Percentiles rank a stretch among this genome's conserved stretches.
Conservation (phyloP, 805 yeast species). For the Cyberlindnera veronae region DNA sequence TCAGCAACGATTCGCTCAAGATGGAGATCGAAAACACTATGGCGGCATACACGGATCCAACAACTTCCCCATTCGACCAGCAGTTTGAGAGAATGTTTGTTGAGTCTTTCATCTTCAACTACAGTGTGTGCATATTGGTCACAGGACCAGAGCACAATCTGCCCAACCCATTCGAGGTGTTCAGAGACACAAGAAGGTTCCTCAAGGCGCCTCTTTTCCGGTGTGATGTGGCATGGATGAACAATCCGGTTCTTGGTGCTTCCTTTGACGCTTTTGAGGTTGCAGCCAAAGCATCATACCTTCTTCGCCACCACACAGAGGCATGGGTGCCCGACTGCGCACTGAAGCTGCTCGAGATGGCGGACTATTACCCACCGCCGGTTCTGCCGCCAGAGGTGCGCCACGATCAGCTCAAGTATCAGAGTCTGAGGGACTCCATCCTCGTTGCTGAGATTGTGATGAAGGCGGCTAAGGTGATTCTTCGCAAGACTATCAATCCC, state of each 20-base stretch:
- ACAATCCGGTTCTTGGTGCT: constrained; percentile 40
- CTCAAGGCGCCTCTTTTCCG: constrained; percentile 35
- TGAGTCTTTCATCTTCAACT: constrained; percentile 44
- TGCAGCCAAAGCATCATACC: constrained; percentile 34
- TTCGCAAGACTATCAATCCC: constrained; percentile 16
- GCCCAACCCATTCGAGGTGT: constrained; percentile 43
- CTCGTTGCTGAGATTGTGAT: constrained; percentile 20
- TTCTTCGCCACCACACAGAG: constrained; percentile 17
- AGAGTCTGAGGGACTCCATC: constrained; percentile 18
- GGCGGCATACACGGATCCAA: constrained; percentile 1
- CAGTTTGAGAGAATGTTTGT: constrained; percentile 34
- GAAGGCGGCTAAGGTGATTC: constrained; percentile 18
- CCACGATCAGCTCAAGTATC: constrained; percentile 9
- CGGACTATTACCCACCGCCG: constrained; percentile 18
- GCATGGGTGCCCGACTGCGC: constrained; percentile 12
- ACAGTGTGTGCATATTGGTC: constrained; percentile 36
- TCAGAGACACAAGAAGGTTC: constrained; percentile 30
- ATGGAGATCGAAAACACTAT: constrained; percentile 24
- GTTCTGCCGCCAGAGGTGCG: constrained; percentile 20
- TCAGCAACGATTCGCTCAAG: constrained; percentile 23
- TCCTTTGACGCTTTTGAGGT: constrained; percentile 34
- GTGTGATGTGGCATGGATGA: constrained; percentile 40
- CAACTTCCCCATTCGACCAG: constrained; percentile 6
- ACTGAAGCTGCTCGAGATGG: constrained; percentile 16
- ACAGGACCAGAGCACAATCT: constrained; percentile 32